These are phyloP conservation scores for Leptomonas seymouri DNA, from an alignment of 208 protist genomes.

Conservation along the genomic window DNA sequence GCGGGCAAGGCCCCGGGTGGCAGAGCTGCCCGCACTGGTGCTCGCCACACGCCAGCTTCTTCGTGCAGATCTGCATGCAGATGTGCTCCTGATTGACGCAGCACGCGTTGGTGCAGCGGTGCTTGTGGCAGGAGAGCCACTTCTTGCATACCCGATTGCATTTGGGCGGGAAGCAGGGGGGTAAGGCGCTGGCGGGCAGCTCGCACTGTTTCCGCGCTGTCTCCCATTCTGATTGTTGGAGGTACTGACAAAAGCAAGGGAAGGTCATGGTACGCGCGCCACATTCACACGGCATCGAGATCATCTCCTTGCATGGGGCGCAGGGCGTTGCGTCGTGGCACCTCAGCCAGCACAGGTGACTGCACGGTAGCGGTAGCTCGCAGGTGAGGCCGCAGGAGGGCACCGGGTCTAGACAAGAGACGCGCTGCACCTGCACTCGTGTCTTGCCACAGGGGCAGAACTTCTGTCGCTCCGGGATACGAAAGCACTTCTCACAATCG, in stretches of 20 bases:
- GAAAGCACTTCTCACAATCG: conserved; percentile 63
- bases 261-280: conserved; percentile 43
- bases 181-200: conserved; percentile 25
- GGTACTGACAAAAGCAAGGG: conserved; percentile 82
- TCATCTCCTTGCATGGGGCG: conserved; percentile 66
- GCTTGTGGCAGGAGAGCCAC: conserved; percentile 83
- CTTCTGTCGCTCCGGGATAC: conserved; percentile 49
- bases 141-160: conserved; percentile 71
- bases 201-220: conserved; percentile 39
- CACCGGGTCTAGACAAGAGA: conserved; percentile 80
- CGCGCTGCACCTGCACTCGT: conserved; percentile 34
- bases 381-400: conserved; percentile 86
- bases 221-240: conserved; percentile 64
- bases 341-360: conserved; percentile 68
- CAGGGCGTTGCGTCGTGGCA: conserved; percentile 88
- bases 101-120: conserved; percentile 82
- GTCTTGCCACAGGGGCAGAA: conserved; percentile 63
- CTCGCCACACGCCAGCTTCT: conserved; percentile 76
- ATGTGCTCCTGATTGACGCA: conserved; percentile 83
- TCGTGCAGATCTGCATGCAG: conserved; percentile 84
- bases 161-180: conserved; percentile 45
- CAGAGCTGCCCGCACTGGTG: conserved; percentile 87
- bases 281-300: conserved; percentile 69
- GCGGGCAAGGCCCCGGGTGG: conserved; percentile 79
- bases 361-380: conserved; percentile 76